A percentile compares a stretch with the other conserved stretches of the same genome.
Conservation (phyloP, 2,329 filamentous ascomycete species). For the Coniochaeta hoffmannii region DNA sequence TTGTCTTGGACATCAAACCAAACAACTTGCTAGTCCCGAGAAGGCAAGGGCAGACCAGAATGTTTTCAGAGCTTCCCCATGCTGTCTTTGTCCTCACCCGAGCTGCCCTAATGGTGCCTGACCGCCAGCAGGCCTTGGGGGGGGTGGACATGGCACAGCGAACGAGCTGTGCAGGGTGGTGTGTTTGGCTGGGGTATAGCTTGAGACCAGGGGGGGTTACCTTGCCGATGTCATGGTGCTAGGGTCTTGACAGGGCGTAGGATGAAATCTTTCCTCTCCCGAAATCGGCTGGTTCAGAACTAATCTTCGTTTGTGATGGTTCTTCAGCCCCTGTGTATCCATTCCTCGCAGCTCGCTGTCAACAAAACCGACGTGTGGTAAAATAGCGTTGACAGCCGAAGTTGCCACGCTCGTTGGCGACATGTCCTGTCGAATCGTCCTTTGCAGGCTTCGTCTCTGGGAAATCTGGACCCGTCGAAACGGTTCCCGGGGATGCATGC, state of each 20-base stretch:
- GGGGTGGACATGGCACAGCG: too few species aligned
- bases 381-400: constrained; percentile 10
- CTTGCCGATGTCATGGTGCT: constrained; percentile 15
- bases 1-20: not conserved
- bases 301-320: constrained; percentile 1
- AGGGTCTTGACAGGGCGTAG: constrained; percentile 17
- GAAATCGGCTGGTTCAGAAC: constrained; percentile 15
- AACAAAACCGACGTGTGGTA: not conserved
- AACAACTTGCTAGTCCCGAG: not conserved
- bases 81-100: not conserved
- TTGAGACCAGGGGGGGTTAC: constrained; percentile 13
- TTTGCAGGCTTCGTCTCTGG: not conserved
- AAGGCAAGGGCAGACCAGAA: not conserved
- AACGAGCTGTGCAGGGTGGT: constrained; percentile 10
- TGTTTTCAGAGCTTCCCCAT: not conserved
- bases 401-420: not conserved
- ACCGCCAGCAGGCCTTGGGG: too few species aligned
- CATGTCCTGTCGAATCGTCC: not conserved
- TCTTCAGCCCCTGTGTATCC: constrained; percentile 6
- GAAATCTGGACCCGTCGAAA: not conserved
- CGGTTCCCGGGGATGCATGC: constrained; percentile 1
- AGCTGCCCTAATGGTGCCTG: too few species aligned
- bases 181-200: constrained; percentile 16
- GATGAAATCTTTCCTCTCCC: constrained; percentile 12
- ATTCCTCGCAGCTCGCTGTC: not conserved